Percentiles rank a stretch among this genome's conserved stretches.
Evolutionary conservation across 1,139 yeast genomes (phyloP).

Genomic region (Sugiyamaella neomexicana): DNA sequence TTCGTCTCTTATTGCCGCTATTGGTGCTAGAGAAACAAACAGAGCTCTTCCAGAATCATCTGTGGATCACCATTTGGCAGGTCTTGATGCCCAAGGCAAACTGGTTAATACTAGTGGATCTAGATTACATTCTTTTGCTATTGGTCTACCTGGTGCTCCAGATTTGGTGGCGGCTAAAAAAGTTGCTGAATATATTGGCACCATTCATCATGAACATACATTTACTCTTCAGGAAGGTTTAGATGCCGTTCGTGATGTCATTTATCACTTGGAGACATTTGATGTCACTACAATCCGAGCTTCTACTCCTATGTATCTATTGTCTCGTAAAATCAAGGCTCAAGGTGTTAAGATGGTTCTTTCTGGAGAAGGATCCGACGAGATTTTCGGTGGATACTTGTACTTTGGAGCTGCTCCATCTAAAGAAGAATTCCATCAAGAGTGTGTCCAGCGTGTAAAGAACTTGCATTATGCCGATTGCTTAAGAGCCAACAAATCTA

Average conservation of each 20-base stretch:
- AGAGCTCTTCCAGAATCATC: slow-evolving; percentile 63
- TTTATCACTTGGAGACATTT: slow-evolving; percentile 92
- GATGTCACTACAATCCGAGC: slow-evolving; percentile 99
- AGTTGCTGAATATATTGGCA: slow-evolving; percentile 89
- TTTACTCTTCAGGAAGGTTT: slow-evolving; percentile 95
- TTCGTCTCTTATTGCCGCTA: slow-evolving; percentile 92
- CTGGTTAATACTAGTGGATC: slow-evolving; percentile 76
- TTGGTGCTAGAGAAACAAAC: slow-evolving; percentile 93
- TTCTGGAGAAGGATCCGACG: slow-evolving; percentile 99
- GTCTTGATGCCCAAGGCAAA: slow-evolving; percentile 86
- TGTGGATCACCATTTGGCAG: slow-evolving; percentile 63
- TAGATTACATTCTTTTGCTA: slow-evolving; percentile 90
- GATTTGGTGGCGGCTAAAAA: slow-evolving; percentile 94
- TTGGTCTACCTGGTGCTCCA: slow-evolving; percentile 97
- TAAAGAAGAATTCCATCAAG: slow-evolving; percentile 88
- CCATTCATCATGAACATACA: slow-evolving; percentile 96
- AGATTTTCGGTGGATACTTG: slow-evolving; percentile 96
- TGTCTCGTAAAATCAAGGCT: slow-evolving; percentile 96
- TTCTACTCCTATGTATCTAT: slow-evolving; percentile 96
- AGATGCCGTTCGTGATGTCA: slow-evolving; percentile 92
- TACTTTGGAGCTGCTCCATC: slow-evolving; percentile 97
- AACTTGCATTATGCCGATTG: slow-evolving; percentile 97
- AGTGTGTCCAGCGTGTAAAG: slow-evolving; percentile 92
- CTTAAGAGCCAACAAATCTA: slow-evolving; percentile 97
- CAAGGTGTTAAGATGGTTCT: slow-evolving; percentile 99